These are phyloP conservation scores for Trifolium pratense DNA, from an alignment of 306 rosid genomes.

Conservation along the genomic window DNA sequence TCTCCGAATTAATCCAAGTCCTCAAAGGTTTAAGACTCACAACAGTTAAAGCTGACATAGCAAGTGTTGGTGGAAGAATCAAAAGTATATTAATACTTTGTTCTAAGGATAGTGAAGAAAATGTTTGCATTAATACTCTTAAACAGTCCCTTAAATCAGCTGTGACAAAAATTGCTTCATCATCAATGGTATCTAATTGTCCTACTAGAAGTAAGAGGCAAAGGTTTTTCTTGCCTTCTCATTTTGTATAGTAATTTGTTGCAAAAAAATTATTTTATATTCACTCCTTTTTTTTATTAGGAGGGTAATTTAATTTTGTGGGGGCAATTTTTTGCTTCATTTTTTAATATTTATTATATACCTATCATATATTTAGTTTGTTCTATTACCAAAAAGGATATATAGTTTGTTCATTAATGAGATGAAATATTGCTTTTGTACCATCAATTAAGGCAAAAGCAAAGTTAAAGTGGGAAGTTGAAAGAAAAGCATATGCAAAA, in stretches of 20 bases:
- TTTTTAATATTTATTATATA: slow-evolving; percentile 29
- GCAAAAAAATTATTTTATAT: slow-evolving; percentile 1
- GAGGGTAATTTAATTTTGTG: slow-evolving; percentile 17
- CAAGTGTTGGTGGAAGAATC: slow-evolving; percentile 85
- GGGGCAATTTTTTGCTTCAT: slow-evolving; percentile 38
- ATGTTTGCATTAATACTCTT: slow-evolving; percentile 64
- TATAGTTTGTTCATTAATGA: slow-evolving; percentile 27
- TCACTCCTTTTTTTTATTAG: slow-evolving; percentile 2
- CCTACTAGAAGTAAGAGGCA: slow-evolving; percentile 91
- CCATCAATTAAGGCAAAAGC: slow-evolving; percentile 34
- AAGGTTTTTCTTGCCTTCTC: slow-evolving; percentile 90
- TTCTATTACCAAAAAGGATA: not conserved
- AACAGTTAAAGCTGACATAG: slow-evolving; percentile 82
- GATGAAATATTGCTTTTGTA: slow-evolving; percentile 28
- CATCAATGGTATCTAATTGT: slow-evolving; percentile 57
- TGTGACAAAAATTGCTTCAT: slow-evolving; percentile 63
- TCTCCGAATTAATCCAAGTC: slow-evolving; percentile 83
- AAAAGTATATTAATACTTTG: slow-evolving; percentile 77
- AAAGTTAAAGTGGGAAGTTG: slow-evolving; percentile 33
- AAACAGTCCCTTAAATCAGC: slow-evolving; percentile 78
- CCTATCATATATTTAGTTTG: slow-evolving; percentile 10
- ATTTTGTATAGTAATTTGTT: slow-evolving; percentile 44
- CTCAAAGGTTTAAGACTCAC: slow-evolving; percentile 68
- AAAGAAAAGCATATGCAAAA: slow-evolving; percentile 21
- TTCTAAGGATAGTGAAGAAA: slow-evolving; percentile 61